Conservation (phyloP, 306 rosid species). For the Quercus agrifolia region DNA sequence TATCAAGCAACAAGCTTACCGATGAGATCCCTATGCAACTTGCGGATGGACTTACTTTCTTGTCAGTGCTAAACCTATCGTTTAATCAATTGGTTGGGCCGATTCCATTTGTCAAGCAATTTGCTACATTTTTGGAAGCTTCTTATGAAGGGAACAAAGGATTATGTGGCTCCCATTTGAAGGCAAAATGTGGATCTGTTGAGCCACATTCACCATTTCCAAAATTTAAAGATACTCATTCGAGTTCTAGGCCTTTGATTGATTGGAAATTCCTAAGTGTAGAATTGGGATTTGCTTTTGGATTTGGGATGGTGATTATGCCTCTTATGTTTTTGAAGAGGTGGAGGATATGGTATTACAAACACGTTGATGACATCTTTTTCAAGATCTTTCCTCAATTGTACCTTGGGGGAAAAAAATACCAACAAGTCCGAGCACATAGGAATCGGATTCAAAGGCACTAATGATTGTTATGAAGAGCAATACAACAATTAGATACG, state of each 20-base stretch:
- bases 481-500: no score
- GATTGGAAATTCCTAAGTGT: not conserved
- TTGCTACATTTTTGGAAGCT: conserved; percentile 4
- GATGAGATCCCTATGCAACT: conserved; percentile 8
- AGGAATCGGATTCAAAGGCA: not conserved
- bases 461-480: not conserved
- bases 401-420: no score
- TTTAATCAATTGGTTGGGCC: conserved; percentile 5
- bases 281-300: conserved; percentile 2
- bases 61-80: conserved; percentile 28
- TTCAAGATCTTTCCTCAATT: not conserved
- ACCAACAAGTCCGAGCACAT: not conserved
- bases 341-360: not conserved
- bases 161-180: conserved; percentile 13
- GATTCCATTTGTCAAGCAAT: not conserved
- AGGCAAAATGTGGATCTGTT: not conserved
- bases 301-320: not conserved
- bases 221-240: not conserved
- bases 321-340: not conserved
- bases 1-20: conserved; percentile 1
- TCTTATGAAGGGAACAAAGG: conserved; percentile 12
- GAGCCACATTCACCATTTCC: not conserved
- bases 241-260: not conserved
- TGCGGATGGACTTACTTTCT: conserved; percentile 15
- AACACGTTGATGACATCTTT: not conserved